Base-by-base conservation (phyloP, 495 filamentous ascomycete genomes). In the Lepraria neglecta region DNA sequence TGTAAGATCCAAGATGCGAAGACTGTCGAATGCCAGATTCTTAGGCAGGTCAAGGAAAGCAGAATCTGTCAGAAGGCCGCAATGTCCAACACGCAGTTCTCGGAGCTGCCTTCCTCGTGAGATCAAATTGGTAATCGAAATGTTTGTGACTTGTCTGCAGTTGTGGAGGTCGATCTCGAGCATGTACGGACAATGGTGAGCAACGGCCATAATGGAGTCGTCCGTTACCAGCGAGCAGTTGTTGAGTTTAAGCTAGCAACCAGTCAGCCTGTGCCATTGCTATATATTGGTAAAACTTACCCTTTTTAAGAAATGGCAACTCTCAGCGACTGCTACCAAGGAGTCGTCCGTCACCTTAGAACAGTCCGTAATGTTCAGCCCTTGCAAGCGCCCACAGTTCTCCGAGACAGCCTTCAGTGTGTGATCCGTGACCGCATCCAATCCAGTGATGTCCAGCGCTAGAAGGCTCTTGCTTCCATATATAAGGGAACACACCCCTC, bases 141-240 rank as follows among this genome's bases (percentile, higher is more conserved):
- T 80, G 70, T 92, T 91, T 46, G 87, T 89, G 56, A 97, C 82
- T 30, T 82, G 77, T 33, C 80, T 82, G 76, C 94, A 97, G 67
- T 88, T 85, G 66, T 96, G 88, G 33, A 97, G 83, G 70, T 99
- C 95, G 62, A 97, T 96, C 73, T 99, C 95, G 45, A 99, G 81
- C 38, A 99, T 90, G 55, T 95, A 88, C 7, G 85, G 88, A 71
- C 92, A 97, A 71, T 91, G 82, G 31, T 85, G 77, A 38, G 95
- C 95, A 68, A 97, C 92, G 9, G 90, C 87, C 50, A 89, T 69
- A 67, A 97, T 85, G 4, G 92, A 85, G 24, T 75, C 76, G 69
- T 97, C 88, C 17, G 85, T 89, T 19, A 96, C 73, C 69, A 94
- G 85, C 19, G 69, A 67, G 68, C 95, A 95, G 27, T 90, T 86